These are phyloP conservation scores for Citrullus amarus DNA, from an alignment of 306 rosid species.

Conservation along the genomic window DNA sequence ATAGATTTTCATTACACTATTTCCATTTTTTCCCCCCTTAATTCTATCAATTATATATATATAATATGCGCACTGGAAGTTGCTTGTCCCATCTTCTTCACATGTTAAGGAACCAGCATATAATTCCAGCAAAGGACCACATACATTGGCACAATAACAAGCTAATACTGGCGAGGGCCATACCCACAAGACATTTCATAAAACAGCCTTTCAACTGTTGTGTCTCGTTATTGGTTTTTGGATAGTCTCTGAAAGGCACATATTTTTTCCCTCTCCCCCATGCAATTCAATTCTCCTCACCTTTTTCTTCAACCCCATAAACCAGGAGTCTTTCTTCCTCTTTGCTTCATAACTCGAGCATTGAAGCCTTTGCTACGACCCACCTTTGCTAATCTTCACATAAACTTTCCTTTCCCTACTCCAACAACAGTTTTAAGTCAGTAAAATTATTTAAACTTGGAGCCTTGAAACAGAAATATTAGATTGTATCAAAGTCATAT, in stretches of 20 bases:
- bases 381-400: too few species aligned
- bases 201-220: constrained; percentile 15
- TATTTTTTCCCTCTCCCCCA: neutral
- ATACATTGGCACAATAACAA: neutral
- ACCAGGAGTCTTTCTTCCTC: neutral
- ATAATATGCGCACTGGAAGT: neutral
- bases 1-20: neutral
- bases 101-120: constrained; percentile 14
- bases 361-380: too few species aligned
- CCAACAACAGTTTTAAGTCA: too few species aligned
- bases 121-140: constrained; percentile 16
- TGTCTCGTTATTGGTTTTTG: constrained; percentile 14
- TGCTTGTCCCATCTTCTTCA: constrained; percentile 25
- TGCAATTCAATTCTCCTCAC: neutral
- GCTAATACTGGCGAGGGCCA: constrained; percentile 11
- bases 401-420: too few species aligned
- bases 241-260: constrained; percentile 17
- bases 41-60: neutral
- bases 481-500: too few species aligned
- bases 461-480: too few species aligned
- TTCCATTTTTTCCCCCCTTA: neutral
- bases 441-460: too few species aligned
- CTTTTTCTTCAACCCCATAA: neutral
- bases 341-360: neutral
- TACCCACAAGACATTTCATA: constrained; percentile 17